Evolutionary conservation across 148 eudicot genomes (phyloP).

Genomic region (Fagopyrum esculentum): DNA sequence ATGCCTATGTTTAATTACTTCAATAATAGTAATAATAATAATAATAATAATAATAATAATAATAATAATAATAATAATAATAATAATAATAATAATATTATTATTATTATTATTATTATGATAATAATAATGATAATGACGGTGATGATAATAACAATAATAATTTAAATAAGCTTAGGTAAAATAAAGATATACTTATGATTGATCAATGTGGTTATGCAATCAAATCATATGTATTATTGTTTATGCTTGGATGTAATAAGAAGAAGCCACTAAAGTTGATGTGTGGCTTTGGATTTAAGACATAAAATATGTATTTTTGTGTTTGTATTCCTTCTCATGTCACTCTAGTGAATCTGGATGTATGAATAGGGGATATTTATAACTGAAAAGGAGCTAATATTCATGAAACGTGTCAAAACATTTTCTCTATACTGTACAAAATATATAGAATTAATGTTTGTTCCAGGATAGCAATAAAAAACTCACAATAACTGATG

Average conservation of each 20-base stretch:
- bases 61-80: no score
- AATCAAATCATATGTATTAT: background rate
- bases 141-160: no score
- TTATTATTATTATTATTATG: no score
- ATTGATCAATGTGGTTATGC: background rate
- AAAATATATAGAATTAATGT: background rate
- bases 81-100: no score
- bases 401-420: background rate
- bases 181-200: background rate
- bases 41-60: no score
- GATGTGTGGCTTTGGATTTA: background rate
- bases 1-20: slow-evolving; percentile 14
- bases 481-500: background rate
- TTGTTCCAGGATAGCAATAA: background rate
- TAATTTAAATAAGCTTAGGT: background rate
- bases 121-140: no score
- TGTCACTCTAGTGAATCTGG: slow-evolving; percentile 7
- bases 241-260: background rate
- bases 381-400: no score
- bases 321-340: background rate
- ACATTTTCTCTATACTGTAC: background rate
- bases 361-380: background rate
- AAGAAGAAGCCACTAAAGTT: background rate
- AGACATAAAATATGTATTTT: background rate
- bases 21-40: no score